Base-by-base conservation (phyloP, 1,139 yeast genomes). In the Maudiozyma humilis region DNA sequence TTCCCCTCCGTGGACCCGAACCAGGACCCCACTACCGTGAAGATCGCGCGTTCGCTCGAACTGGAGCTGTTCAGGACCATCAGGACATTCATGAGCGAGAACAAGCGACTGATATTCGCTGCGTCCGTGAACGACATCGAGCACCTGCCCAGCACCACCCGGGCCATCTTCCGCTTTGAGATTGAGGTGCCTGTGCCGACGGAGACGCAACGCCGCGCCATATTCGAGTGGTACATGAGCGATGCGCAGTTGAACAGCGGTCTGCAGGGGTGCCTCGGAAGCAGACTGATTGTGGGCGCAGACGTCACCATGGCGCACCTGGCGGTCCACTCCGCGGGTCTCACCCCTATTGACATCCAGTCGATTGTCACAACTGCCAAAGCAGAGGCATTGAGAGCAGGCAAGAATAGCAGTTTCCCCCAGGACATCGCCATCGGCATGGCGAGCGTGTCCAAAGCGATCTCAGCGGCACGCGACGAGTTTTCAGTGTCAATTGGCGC, bases 401-500 rank as follows among this genome's bases (percentile, higher is more conserved):
- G 29, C n/a, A 13, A 25, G 25, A 14, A n/a, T n/a, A n/a, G n/a
- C n/a, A n/a, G n/a, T n/a, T n/a, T n/a, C n/a, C n/a, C n/a, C n/a
- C n/a, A n/a, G n/a, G n/a, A n/a, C n/a, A n/a, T n/a, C n/a, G n/a
- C n/a, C n/a, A n/a, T 39, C 15, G 18, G 30, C 7, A 62, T 86
- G 43, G 71, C 69, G 0, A 82, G 86, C 0, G 77, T 89, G 57
- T 82, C 75, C 43, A 66, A 64, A 17, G 85, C 96, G 0, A 86
- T 88, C 42, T 77, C 80, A 45, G 82, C 77, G 46, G 96, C 96
- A 0, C 72, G 97, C 56, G 80, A 79, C 56, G 89, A 85, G 60
- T 88, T 83, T 63, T 82, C 95, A 58, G 96, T 87, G 53, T 83
- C 96, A 0, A 89, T 91, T 49, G 98, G 98, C 12, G 97, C 97